phyloP scores from a whole-genome alignment of 352 stramenopile species.

The Chrysophaeum taylorii region DNA sequence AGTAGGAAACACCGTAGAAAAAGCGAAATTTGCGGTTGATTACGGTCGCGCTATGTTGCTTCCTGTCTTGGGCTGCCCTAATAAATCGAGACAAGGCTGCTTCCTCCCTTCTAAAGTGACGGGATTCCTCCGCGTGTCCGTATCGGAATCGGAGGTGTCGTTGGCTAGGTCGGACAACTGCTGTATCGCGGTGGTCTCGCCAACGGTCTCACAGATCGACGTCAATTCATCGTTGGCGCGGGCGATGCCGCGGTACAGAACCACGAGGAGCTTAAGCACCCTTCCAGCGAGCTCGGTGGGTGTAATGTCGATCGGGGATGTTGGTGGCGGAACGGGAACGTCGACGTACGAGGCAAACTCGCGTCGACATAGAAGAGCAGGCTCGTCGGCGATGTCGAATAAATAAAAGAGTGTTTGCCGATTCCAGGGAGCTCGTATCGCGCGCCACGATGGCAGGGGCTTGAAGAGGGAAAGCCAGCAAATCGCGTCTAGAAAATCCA shows the following conservation, averaged over 20 bases:
- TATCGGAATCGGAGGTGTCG: too few relatives aligned
- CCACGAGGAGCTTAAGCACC: not conserved
- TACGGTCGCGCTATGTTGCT: too few relatives aligned
- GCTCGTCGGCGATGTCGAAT: conserved; percentile 7
- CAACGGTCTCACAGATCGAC: not conserved
- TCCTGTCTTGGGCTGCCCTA: too few relatives aligned
- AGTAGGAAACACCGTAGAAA: too few relatives aligned
- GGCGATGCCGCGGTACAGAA: not conserved
- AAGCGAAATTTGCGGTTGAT: too few relatives aligned
- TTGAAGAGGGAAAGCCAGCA: not conserved
- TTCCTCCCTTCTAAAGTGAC: too few relatives aligned
- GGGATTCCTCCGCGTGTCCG: too few relatives aligned
- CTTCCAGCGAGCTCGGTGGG: not conserved
- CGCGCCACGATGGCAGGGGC: not conserved
- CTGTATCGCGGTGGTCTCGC: not conserved
- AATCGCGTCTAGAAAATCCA: not conserved
- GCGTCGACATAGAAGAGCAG: not conserved
- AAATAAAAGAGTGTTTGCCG: not conserved
- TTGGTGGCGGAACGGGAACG: not conserved
- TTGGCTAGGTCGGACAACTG: too few relatives aligned
- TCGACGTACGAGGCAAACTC: not conserved
- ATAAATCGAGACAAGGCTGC: too few relatives aligned
- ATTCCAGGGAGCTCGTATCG: not conserved
- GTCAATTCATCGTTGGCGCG: not conserved
- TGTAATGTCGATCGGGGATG: not conserved